A percentile compares a stretch with the other conserved stretches of the same genome.
Evolutionary conservation across 1,284 basidiomycete genomes (phyloP).

Genomic region (Albatrellus sp.): DNA sequence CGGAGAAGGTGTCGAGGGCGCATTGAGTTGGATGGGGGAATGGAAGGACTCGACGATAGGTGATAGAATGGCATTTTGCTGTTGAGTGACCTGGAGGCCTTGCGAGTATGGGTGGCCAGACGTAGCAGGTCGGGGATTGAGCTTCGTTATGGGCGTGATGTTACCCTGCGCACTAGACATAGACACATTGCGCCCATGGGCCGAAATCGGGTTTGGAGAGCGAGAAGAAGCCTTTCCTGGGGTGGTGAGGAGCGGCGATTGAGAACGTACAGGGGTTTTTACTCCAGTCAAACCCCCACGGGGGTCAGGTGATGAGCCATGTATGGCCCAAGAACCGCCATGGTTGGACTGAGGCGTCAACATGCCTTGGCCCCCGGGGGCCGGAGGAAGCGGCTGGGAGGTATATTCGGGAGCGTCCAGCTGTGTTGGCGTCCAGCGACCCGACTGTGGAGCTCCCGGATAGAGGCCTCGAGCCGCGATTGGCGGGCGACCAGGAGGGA

Average conservation of each 20-base stretch:
- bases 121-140: conserved; percentile 26
- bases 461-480: conserved; percentile 7
- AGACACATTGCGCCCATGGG: conserved; percentile 40
- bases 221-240: conserved; percentile 23
- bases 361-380: conserved; percentile 27
- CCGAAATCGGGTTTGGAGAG: conserved; percentile 17
- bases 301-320: conserved; percentile 49
- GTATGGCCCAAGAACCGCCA: conserved; percentile 32
- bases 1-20: conserved; percentile 30
- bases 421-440: conserved; percentile 47
- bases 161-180: conserved; percentile 16
- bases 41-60: conserved; percentile 59
- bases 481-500: conserved; percentile 22
- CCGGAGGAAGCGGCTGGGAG: conserved; percentile 39
- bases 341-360: conserved; percentile 31
- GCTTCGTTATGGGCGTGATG: conserved; percentile 16
- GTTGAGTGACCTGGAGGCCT: conserved; percentile 17
- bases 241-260: conserved; percentile 38
- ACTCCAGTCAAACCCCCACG: conserved; percentile 35
- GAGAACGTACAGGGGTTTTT: conserved; percentile 32
- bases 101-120: conserved; percentile 18
- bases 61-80: conserved; percentile 36
- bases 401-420: conserved; percentile 34
- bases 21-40: conserved; percentile 14
- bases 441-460: conserved; percentile 17